phyloP scores from a whole-genome alignment of 2,329 filamentous ascomycete genomes.

The Ophiostoma ulmi region DNA sequence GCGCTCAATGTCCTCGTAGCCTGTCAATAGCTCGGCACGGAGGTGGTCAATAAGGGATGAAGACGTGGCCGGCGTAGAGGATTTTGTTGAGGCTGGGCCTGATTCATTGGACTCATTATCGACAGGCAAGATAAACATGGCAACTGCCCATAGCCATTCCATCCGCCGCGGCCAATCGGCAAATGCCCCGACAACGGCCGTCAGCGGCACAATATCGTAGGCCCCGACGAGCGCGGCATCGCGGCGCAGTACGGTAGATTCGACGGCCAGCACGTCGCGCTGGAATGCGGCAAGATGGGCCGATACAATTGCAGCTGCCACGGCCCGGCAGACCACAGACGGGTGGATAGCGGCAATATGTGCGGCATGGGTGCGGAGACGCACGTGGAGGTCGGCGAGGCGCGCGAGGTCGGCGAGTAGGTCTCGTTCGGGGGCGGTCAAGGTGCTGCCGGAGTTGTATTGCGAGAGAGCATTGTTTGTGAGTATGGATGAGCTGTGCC shows the following conservation, averaged over 20 bases:
- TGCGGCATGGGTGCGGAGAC: slow-evolving; percentile 61
- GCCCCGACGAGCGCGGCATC: slow-evolving; percentile 80
- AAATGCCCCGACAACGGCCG: slow-evolving; percentile 77
- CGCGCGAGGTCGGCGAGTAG: slow-evolving; percentile 72
- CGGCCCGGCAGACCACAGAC: slow-evolving; percentile 81
- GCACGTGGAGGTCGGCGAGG: slow-evolving; percentile 72
- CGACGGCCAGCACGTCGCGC: slow-evolving; percentile 76
- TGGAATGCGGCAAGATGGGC: slow-evolving; percentile 77
- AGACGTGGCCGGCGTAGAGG: slow-evolving; percentile 9
- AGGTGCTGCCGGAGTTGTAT: slow-evolving; percentile 38
- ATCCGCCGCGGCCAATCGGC: slow-evolving; percentile 78
- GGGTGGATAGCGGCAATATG: slow-evolving; percentile 65
- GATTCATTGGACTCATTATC: slow-evolving; percentile 11
- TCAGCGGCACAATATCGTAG: slow-evolving; percentile 88
- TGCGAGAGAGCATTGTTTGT: slow-evolving; percentile 27
- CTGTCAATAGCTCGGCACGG: slow-evolving; percentile 72
- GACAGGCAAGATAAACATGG: slow-evolving; percentile 57
- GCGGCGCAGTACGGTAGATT: slow-evolving; percentile 67
- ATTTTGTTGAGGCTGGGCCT: neutral
- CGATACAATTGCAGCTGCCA: slow-evolving; percentile 70
- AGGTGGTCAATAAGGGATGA: slow-evolving; percentile 67
- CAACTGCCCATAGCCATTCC: slow-evolving; percentile 77
- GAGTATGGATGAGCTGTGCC: slow-evolving; percentile 85
- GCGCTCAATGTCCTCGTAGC: slow-evolving; percentile 78
- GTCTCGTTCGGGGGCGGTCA: slow-evolving; percentile 76